A percentile compares a stretch with the other conserved stretches of the same genome.
phyloP scores from a whole-genome alignment of 2,329 filamentous ascomycete species.

The Corinectria fuckeliana region DNA sequence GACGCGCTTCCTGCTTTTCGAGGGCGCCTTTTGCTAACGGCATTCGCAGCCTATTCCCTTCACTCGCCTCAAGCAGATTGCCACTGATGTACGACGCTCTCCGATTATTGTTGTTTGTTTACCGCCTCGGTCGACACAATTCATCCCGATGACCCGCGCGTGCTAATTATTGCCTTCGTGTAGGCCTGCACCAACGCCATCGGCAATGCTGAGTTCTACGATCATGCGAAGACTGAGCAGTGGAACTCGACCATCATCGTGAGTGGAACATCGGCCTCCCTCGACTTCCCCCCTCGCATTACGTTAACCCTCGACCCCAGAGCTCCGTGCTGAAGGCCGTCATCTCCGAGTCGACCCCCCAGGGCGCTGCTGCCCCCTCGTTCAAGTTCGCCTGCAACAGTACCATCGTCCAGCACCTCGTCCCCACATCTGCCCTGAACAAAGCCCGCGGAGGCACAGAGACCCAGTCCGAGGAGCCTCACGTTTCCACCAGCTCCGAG shows the following conservation, averaged over 20 bases:
- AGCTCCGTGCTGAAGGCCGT: slow-evolving; percentile 79
- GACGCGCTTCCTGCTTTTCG: not conserved
- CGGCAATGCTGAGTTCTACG: slow-evolving; percentile 77
- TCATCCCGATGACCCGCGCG: slow-evolving; percentile 10
- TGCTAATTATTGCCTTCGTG: slow-evolving; percentile 16
- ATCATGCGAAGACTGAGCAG: slow-evolving; percentile 80
- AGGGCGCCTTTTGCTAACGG: slow-evolving; percentile 28
- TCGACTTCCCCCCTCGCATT: not conserved
- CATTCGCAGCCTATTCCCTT: slow-evolving; percentile 72
- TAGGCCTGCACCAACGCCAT: slow-evolving; percentile 86
- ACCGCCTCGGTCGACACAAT: slow-evolving; percentile 24
- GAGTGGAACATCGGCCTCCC: slow-evolving; percentile 37
- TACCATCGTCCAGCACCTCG: slow-evolving; percentile 95
- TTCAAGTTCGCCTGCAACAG: slow-evolving; percentile 98
- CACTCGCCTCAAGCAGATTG: slow-evolving; percentile 83
- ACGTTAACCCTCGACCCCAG: slow-evolving; percentile 50
- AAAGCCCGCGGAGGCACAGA: slow-evolving; percentile 61
- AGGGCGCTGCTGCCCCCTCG: slow-evolving; percentile 62
- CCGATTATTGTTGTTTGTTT: slow-evolving; percentile 23
- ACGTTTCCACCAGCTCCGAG: slow-evolving; percentile 61
- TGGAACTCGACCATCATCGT: slow-evolving; percentile 97
- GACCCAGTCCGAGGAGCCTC: slow-evolving; percentile 56
- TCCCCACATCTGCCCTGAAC: slow-evolving; percentile 69
- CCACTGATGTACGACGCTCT: slow-evolving; percentile 71
- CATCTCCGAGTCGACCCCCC: slow-evolving; percentile 74